Percentiles rank a stretch among this genome's conserved stretches.
These are phyloP conservation scores for Aspergillus versicolor DNA, from an alignment of 2,329 filamentous ascomycete species.

Conservation along the genomic window DNA sequence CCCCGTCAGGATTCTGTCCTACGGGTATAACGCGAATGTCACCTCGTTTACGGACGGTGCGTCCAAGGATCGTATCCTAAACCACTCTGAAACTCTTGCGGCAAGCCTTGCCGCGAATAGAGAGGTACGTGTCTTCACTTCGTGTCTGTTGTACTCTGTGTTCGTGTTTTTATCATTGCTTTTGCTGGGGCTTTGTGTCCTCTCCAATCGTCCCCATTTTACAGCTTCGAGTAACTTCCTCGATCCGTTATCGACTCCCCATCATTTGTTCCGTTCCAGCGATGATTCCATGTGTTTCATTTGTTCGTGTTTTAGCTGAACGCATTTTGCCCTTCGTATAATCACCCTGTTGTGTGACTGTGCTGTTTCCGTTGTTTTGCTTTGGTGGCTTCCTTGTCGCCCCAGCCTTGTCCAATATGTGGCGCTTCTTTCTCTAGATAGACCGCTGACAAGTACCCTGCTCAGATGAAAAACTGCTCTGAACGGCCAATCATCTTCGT, in stretches of 20 bases:
- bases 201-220: background rate
- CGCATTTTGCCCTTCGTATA: too few relatives aligned
- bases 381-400: too few relatives aligned
- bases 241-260: too few relatives aligned
- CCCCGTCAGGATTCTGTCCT: conserved; percentile 66
- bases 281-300: background rate
- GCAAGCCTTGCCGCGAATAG: conserved; percentile 63
- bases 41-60: conserved; percentile 52
- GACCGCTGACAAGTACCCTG: background rate
- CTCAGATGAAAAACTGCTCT: conserved; percentile 46
- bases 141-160: too few relatives aligned
- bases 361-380: too few relatives aligned
- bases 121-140: conserved; percentile 39
- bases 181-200: background rate
- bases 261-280: background rate
- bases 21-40: conserved; percentile 72
- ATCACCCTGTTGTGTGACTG: too few relatives aligned
- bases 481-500: conserved; percentile 73
- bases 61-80: conserved; percentile 66
- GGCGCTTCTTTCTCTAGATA: background rate
- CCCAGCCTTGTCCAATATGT: too few relatives aligned
- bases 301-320: too few relatives aligned
- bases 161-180: background rate
- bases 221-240: too few relatives aligned
- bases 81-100: conserved; percentile 70